Evolutionary conservation across 139 green algal genomes (phyloP), one percentile per base, ranked within the genome.

Genomic region (Chlorella sp.): DNA sequence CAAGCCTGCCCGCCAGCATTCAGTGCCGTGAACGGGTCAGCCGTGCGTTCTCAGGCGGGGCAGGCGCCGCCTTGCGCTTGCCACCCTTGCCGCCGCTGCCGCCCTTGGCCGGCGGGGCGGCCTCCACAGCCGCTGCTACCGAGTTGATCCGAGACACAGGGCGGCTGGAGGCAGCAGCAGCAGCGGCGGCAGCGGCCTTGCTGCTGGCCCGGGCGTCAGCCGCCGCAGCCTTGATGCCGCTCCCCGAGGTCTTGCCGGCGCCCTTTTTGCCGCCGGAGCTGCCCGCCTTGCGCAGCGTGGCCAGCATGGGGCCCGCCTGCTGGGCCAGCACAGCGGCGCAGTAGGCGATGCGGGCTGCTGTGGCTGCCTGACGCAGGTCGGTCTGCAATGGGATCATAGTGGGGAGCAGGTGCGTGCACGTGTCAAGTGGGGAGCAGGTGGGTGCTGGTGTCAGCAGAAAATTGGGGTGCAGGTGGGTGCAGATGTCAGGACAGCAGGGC

Each of bases 271-370:
- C 83, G 28, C 40, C 78, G 12, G 81, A 71, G n/a, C 34, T 21
- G 34, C 34, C 39, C 12, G 40, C 48, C 69, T 88, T 88, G 30
- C 15, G 16, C 69, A 83, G 85, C 11, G 69, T 73, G 5, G 40
- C 69, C 42, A 88, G 85, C 69, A 88, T 69, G 85, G 69, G 85
- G 14, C 9, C 57, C 2, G 73, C 73, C 86, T 84, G 61, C 86
- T 89, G 86, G n/a, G 53, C 34, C 37, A 90, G 69, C 83, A 91
- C 86, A 19, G 87, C 81, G n/a, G 90, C 86, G 64, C 71, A 85
- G 81, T 91, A 92, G 60, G 90, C 90, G 12, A 92, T 39, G 22
- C 90, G 68, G 22, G 86, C 81, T 11, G 60, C 53, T 37, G 86
- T 92, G 34, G 30, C 30, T 7, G 86, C 60, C 66, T 82, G 73